Conservation (phyloP, 805 yeast species). For the Isabelozyma gotoi region DNA sequence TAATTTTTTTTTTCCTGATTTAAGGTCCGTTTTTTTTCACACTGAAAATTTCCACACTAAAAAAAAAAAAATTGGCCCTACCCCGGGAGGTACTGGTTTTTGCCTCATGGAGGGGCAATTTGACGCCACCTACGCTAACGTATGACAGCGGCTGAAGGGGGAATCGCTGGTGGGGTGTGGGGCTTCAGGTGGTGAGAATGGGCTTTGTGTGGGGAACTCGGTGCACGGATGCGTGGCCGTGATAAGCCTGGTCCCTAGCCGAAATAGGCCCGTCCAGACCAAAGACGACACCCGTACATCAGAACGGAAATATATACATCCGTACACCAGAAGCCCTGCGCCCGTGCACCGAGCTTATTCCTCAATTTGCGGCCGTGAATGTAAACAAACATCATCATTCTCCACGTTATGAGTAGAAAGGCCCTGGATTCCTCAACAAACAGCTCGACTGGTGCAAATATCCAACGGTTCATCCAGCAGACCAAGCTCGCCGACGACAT, state of each 20-base stretch:
- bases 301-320: no score
- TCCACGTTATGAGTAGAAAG: not conserved
- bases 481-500: slow-evolving; percentile 24
- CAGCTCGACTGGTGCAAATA: slow-evolving; percentile 24
- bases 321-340: no score
- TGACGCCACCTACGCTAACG: no score
- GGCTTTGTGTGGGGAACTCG: not conserved
- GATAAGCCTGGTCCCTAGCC: no score
- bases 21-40: not conserved
- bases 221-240: not conserved
- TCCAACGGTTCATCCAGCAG: slow-evolving; percentile 25
- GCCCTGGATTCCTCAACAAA: slow-evolving; percentile 18
- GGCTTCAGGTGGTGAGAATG: not conserved
- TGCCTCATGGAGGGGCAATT: not conserved
- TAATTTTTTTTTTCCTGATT: not conserved
- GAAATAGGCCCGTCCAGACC: no score
- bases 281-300: no score
- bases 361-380: not conserved
- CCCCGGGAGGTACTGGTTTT: no score
- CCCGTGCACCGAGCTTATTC: not conserved
- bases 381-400: not conserved
- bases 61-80: no score
- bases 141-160: no score
- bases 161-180: not conserved
- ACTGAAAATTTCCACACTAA: no score